Base-by-base conservation (phyloP, 441 rosid species). In the Daphne laureola region DNA sequence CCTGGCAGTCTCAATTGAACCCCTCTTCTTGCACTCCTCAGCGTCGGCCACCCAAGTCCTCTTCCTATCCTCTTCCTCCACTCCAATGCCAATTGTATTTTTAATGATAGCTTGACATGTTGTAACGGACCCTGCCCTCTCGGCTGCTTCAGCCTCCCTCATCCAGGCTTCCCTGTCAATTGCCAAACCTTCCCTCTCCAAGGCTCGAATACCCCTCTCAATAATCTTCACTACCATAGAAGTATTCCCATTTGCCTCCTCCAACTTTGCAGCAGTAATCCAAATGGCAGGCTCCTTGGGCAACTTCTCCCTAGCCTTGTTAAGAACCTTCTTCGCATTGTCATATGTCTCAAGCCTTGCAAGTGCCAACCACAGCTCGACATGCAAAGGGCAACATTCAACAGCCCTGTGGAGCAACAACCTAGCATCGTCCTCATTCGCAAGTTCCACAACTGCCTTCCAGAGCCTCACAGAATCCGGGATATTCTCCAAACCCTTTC, bases 21-120 rank as follows among this genome's bases (percentile, higher is more conserved):
- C 92, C 57, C 92, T 75, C 76, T 84, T 89, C 79, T 82, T 89
- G 74, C 96, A 89, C 72, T 92, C 98, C 60, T 89, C 98, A 11
- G 98, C 96, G 83, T 92, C 97, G 42, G 97, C 98, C 49, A 92
- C 97, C 98, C 97, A 92, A 18, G 98, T 92, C 73, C 98, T 79
- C 76, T 92, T 92, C 71, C 98, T 81, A 77, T 92, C 98, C 71
- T 92, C 94, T 66, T 92, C 96, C 57, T 92, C 96, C 47, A 92
- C 96, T 67, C 94, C 98, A 70, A 88, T 67, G 43, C 94, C 90
- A 46, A 92, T 82, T 0, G 96, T 89, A 59, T 83, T 81, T 62
- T 65, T 74, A 62, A 89, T 73, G 55, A 92, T 86, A 0, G 90
- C 96, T 68, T 84, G 94, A 63, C 98, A 92, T 26, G 98, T 89